Evolutionary conservation across 192 early-diverging fungal species (phyloP).

Genomic region (Mortierella hygrophila): DNA sequence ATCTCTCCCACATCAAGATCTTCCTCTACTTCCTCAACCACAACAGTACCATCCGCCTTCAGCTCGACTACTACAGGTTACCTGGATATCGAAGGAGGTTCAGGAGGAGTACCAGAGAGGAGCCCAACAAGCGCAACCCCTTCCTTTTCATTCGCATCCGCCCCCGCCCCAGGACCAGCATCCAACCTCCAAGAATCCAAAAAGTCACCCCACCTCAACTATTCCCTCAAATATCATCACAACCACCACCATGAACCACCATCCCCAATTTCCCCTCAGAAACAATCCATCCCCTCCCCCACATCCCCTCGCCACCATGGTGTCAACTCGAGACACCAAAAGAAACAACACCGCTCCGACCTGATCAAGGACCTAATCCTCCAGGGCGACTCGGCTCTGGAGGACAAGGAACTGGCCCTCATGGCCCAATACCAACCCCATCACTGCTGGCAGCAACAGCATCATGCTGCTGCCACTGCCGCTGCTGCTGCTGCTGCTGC

Average conservation of each 20-base stretch:
- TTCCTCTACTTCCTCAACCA: background rate
- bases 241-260: slow-evolving; percentile 3
- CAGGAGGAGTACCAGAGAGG: slow-evolving; percentile 7
- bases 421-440: slow-evolving; percentile 54
- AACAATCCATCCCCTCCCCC: background rate
- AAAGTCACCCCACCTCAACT: background rate
- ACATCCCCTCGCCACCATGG: background rate
- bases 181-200: slow-evolving; percentile 21
- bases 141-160: slow-evolving; percentile 25
- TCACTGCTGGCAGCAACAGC: slow-evolving; percentile 26
- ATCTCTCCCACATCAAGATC: slow-evolving; percentile 20
- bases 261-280: slow-evolving; percentile 20
- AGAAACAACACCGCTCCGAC: slow-evolving; percentile 28
- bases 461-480: slow-evolving; percentile 4
- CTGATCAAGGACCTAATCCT: slow-evolving; percentile 51
- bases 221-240: background rate
- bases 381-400: slow-evolving; percentile 32
- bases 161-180: slow-evolving; percentile 13
- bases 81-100: background rate
- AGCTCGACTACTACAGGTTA: background rate
- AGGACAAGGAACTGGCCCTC: slow-evolving; percentile 45
- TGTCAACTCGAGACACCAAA: slow-evolving; percentile 20
- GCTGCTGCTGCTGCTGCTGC: background rate
- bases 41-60: background rate
- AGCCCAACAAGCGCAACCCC: slow-evolving; percentile 21